Evolutionary conservation across 2,329 filamentous ascomycete genomes (phyloP).

Genomic region (Colletotrichum sp.): DNA sequence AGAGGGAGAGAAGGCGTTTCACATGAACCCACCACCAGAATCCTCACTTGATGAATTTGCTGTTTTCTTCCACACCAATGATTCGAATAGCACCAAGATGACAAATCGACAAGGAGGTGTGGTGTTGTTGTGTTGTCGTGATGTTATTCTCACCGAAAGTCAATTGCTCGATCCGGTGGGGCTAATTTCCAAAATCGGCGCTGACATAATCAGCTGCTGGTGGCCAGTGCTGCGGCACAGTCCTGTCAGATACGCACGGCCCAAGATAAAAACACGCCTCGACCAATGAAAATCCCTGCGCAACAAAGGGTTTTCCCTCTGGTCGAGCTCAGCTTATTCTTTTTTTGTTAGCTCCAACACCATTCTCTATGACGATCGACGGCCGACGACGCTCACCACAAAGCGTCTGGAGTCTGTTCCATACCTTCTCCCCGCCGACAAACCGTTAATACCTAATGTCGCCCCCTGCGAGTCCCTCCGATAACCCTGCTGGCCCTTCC

Average conservation of each 20-base stretch:
- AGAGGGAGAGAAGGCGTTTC: background rate
- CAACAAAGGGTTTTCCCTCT: constrained; percentile 22
- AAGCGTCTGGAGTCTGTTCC: background rate
- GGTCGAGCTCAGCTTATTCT: background rate
- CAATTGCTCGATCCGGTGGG: background rate
- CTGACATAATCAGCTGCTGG: background rate
- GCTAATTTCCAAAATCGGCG: background rate
- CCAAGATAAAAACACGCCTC: background rate
- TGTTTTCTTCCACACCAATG: no score
- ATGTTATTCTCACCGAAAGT: background rate
- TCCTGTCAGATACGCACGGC: background rate
- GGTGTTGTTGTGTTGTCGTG: accelerated
- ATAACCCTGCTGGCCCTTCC: constrained; percentile 1
- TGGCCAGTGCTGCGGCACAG: background rate
- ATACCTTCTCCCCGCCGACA: background rate
- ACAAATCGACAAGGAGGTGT: accelerated
- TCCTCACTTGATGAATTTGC: no score
- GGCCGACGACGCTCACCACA: background rate
- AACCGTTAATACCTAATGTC: constrained; percentile 10
- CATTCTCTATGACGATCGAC: background rate
- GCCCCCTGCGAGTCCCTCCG: background rate
- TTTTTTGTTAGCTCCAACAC: background rate
- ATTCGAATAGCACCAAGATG: background rate
- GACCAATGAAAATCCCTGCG: constrained; percentile 23
- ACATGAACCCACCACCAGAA: background rate